A percentile compares a stretch with the other conserved stretches of the same genome.
Conservation (phyloP, 768 basidiomycete species). For the Neoboletus subvelutipes region DNA sequence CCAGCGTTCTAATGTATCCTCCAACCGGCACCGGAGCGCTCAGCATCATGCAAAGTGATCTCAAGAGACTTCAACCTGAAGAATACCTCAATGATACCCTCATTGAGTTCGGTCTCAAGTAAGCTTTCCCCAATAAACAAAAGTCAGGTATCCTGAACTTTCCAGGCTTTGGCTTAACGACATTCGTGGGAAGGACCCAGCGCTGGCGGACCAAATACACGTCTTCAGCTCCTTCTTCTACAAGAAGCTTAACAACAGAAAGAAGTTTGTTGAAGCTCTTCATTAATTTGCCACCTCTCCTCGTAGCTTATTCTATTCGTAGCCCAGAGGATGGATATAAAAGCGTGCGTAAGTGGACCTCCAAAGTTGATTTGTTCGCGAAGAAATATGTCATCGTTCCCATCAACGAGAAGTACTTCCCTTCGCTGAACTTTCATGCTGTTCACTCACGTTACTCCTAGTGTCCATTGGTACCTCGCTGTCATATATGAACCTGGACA, state of each 20-base stretch:
- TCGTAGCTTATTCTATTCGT: conserved; percentile 19
- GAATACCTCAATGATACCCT: conserved; percentile 96
- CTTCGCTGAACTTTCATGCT: background rate
- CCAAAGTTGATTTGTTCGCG: conserved; percentile 79
- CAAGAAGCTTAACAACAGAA: conserved; percentile 75
- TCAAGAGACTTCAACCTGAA: conserved; percentile 66
- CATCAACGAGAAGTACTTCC: conserved; percentile 89
- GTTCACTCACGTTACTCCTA: conserved; percentile 32
- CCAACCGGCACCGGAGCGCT: conserved; percentile 69
- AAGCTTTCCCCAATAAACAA: conserved; percentile 27
- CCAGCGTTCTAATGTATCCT: conserved; percentile 77
- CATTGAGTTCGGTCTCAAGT: conserved; percentile 96
- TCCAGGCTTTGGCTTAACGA: conserved; percentile 68
- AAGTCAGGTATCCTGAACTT: conserved; percentile 4
- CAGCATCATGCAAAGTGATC: conserved; percentile 78
- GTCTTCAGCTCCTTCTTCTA: conserved; percentile 99
- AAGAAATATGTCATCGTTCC: conserved; percentile 95
- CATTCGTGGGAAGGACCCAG: conserved; percentile 53
- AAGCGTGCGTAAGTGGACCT: conserved; percentile 92
- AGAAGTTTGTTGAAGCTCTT: conserved; percentile 43
- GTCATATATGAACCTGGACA: conserved; percentile 83
- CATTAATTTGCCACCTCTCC: background rate
- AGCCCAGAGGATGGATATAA: conserved; percentile 68
- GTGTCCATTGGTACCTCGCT: conserved; percentile 96
- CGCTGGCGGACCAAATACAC: conserved; percentile 71